phyloP scores from a whole-genome alignment of 345 rosid genomes.

The rapeseed (Brassica napus) region Da-Ae NC_063445.1:1556001-1556500 shows the following conservation, averaged over 20 bases:
- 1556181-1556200: conserved; percentile 79
- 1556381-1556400: conserved; percentile 75
- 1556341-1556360: conserved; percentile 86
- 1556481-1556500: conserved; percentile 58
- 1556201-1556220: conserved; percentile 6
- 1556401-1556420: conserved; percentile 61
- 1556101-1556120: conserved; percentile 92
- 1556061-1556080: conserved; percentile 42
- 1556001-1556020: conserved; percentile 28
- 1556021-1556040: not conserved
- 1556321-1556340: conserved; percentile 72
- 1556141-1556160: conserved; percentile 94
- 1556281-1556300: conserved; percentile 94
- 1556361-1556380: conserved; percentile 87
- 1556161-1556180: conserved; percentile 97
- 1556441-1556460: conserved; percentile 59
- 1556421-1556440: conserved; percentile 62
- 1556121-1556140: conserved; percentile 93
- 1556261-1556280: conserved; percentile 56
- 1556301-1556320: conserved; percentile 88
- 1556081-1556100: conserved; percentile 96
- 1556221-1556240: conserved; percentile 8
- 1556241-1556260: not conserved
- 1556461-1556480: conserved; percentile 71
- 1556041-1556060: conserved; percentile 1